Conservation (phyloP, 2,329 filamentous ascomycete genomes). For the Cladobotryum protrusum region DNA sequence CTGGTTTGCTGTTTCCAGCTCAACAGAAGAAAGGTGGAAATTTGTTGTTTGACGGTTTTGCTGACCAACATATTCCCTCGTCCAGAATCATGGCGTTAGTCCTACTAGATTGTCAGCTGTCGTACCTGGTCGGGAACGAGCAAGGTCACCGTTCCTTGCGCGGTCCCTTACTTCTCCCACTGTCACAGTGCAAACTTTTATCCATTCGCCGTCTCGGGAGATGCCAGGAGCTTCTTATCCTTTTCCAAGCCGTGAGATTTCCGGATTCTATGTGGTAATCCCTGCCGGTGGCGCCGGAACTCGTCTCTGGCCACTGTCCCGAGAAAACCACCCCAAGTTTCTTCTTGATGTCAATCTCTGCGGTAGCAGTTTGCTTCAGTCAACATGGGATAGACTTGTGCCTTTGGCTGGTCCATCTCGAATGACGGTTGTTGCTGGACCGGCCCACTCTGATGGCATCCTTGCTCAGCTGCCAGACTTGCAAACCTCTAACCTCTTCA, state of each 20-base stretch:
- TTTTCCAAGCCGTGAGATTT: conserved; percentile 17
- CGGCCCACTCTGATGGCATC: conserved; percentile 20
- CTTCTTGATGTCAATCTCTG: conserved; percentile 21
- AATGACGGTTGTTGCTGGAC: conserved; percentile 22
- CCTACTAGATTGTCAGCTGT: conserved; percentile 1
- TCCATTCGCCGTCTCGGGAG: conserved; percentile 3
- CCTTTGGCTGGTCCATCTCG: conserved; percentile 20
- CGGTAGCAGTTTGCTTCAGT: conserved; percentile 21
- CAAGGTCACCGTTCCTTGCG: conserved; percentile 8
- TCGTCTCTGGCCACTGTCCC: conserved; percentile 22
- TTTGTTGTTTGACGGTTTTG: neutral
- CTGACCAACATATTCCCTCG: neutral
- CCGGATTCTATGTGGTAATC: conserved; percentile 23
- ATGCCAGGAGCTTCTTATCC: conserved; percentile 7
- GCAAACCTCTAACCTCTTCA: conserved; percentile 18
- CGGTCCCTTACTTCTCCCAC: conserved; percentile 6
- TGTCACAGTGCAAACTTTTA: conserved; percentile 10
- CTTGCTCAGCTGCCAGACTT: conserved; percentile 19
- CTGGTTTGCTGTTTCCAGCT: neutral
- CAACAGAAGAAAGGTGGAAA: neutral
- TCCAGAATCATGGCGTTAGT: conserved; percentile 8
- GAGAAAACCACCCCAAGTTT: conserved; percentile 23
- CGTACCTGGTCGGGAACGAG: conserved; percentile 5
- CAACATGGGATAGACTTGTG: conserved; percentile 21
- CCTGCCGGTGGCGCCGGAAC: conserved; percentile 22